These are phyloP conservation scores for Stenogyne calaminthoides DNA, from an alignment of 305 asterid species.

Conservation along the genomic window DNA sequence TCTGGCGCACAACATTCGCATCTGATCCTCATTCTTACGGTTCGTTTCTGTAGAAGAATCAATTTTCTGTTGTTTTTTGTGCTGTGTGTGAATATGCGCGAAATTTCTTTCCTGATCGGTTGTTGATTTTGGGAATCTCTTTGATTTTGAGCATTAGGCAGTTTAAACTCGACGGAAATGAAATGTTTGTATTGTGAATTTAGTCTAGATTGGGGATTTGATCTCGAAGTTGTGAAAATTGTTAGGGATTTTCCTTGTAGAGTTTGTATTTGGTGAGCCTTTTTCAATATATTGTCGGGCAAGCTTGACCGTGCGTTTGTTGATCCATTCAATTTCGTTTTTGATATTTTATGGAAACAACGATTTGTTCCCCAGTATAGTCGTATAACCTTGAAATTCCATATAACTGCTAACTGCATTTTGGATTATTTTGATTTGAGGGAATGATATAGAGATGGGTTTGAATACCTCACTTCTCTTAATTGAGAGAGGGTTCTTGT, in stretches of 20 bases:
- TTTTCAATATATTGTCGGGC: neutral
- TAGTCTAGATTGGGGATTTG: neutral
- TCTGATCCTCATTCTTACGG: conserved; percentile 37
- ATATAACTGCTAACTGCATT: neutral
- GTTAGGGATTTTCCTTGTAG: conserved; percentile 10
- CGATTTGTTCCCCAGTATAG: neutral
- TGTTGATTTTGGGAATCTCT: conserved; percentile 10
- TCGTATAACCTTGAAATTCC: neutral
- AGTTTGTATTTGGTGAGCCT: neutral
- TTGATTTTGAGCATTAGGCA: conserved; percentile 4
- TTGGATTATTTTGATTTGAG: neutral
- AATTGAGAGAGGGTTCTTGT: neutral
- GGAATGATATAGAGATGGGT: neutral
- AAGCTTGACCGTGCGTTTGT: conserved; percentile 3
- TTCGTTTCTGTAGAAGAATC: conserved; percentile 10
- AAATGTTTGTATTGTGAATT: neutral
- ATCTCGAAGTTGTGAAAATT: neutral
- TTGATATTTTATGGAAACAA: neutral
- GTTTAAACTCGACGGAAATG: neutral
- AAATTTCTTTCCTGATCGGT: neutral
- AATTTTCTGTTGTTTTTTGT: neutral
- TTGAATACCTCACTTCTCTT: neutral
- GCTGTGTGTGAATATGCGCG: neutral
- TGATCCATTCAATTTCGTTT: neutral
- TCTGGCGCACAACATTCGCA: conserved; percentile 50